These are phyloP conservation scores for Trapa incisa DNA, from an alignment of 345 rosid species.

Conservation along the genomic window DNA sequence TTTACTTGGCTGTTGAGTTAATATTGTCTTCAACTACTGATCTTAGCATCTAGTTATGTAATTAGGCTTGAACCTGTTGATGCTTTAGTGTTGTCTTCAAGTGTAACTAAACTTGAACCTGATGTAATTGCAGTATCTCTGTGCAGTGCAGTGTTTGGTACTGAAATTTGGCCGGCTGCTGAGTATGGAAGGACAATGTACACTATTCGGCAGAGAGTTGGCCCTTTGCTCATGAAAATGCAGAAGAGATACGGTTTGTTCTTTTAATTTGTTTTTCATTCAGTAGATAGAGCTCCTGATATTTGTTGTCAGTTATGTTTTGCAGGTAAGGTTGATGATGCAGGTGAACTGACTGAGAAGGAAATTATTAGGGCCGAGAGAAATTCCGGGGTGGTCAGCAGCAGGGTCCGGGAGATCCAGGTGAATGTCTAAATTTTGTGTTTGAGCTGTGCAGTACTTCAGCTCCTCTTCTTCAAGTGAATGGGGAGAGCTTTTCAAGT, in stretches of 20 bases:
- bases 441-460: neutral
- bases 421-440: constrained; percentile 23
- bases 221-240: constrained; percentile 86
- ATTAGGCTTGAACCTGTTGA: no score
- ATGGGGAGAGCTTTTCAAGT: neutral
- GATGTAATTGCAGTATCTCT: constrained; percentile 22
- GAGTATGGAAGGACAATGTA: constrained; percentile 98
- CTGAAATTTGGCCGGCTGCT: constrained; percentile 97
- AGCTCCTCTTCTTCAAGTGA: neutral
- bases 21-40: neutral
- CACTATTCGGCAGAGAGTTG: constrained; percentile 83
- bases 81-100: no score
- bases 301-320: constrained; percentile 5
- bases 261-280: neutral
- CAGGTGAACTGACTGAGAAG: constrained; percentile 74
- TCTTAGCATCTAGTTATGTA: neutral
- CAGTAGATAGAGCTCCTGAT: neutral
- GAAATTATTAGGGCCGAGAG: constrained; percentile 94
- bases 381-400: constrained; percentile 74
- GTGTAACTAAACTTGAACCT: constrained; percentile 6
- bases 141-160: constrained; percentile 98
- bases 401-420: constrained; percentile 81
- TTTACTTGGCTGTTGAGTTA: neutral
- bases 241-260: constrained; percentile 66
- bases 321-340: constrained; percentile 53